Conservation (phyloP, 1,284 basidiomycete species). For the Fomitiporia mediterranea region DNA sequence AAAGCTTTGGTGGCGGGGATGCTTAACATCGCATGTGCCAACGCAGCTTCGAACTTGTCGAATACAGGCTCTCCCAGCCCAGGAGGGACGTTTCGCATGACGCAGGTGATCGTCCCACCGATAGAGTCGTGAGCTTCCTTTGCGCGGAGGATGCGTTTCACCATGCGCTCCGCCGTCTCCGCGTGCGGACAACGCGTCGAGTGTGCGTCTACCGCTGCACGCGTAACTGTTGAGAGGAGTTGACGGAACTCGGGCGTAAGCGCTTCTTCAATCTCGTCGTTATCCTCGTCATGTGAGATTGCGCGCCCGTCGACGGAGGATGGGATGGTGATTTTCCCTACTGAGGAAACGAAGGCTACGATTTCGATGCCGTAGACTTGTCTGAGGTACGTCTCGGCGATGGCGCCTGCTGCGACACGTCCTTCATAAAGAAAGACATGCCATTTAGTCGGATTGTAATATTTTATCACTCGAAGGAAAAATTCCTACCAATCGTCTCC, state of each 20-base stretch:
- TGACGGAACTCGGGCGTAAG: constrained; percentile 81
- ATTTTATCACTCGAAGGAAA: not conserved
- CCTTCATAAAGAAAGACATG: constrained; percentile 48
- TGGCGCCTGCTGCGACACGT: constrained; percentile 95
- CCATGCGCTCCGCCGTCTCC: constrained; percentile 88
- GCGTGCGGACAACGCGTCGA: constrained; percentile 88
- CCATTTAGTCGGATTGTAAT: constrained; percentile 2
- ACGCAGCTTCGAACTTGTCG: constrained; percentile 96
- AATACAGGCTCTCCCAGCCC: constrained; percentile 98
- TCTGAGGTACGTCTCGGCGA: constrained; percentile 95
- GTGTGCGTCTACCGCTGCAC: constrained; percentile 87
- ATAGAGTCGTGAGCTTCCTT: constrained; percentile 93
- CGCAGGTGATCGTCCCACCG: constrained; percentile 95
- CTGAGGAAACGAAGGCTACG: constrained; percentile 94
- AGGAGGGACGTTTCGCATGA: constrained; percentile 85
- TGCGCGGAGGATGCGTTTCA: constrained; percentile 90
- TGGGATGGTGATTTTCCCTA: constrained; percentile 88
- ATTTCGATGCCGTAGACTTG: constrained; percentile 89
- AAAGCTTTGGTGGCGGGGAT: constrained; percentile 99
- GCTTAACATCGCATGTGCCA: constrained; percentile 97
- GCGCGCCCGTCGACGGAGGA: constrained; percentile 37
- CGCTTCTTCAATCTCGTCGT: constrained; percentile 73
- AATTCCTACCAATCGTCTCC: constrained; percentile 84
- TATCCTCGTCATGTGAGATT: constrained; percentile 47
- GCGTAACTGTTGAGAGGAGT: constrained; percentile 76